Evolutionary conservation across 1,284 basidiomycete genomes (phyloP).

Genomic region (Macrocystidia cucumis): DNA sequence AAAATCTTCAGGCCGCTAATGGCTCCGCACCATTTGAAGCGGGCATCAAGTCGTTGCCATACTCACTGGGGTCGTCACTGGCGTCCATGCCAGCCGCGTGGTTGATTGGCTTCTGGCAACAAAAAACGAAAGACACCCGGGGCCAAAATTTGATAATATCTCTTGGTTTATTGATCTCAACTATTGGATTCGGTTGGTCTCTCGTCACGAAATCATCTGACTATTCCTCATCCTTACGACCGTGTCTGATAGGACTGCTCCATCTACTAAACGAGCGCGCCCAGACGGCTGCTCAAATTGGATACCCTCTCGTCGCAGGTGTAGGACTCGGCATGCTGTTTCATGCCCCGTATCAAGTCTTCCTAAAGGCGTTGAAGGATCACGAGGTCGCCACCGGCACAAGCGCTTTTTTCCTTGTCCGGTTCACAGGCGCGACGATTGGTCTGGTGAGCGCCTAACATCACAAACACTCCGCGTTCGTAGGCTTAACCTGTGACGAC

Average conservation of each 20-base stretch:
- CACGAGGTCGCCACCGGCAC: conserved; percentile 69
- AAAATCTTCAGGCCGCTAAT: conserved; percentile 46
- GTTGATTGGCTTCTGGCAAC: conserved; percentile 62
- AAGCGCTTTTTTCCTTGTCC: conserved; percentile 75
- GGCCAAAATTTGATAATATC: conserved; percentile 60
- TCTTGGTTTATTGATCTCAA: conserved; percentile 51
- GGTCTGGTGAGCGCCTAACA: conserved; percentile 49
- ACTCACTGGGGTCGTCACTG: conserved; percentile 72
- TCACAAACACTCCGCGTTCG: conserved; percentile 9
- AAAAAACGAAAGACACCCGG: conserved; percentile 43
- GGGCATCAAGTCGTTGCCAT: conserved; percentile 67
- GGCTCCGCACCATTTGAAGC: conserved; percentile 58
- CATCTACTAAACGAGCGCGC: conserved; percentile 49
- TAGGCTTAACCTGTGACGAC: too few relatives aligned
- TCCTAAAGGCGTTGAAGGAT: conserved; percentile 53
- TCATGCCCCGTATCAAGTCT: conserved; percentile 75
- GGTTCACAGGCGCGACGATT: conserved; percentile 75
- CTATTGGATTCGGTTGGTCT: conserved; percentile 63
- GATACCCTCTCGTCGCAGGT: conserved; percentile 64
- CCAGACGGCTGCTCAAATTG: conserved; percentile 31
- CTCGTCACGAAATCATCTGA: conserved; percentile 7
- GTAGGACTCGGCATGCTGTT: conserved; percentile 75
- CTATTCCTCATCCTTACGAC: conserved; percentile 12
- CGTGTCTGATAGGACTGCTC: conserved; percentile 46
- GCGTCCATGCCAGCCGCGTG: conserved; percentile 76